Evolutionary conservation across 2,329 filamentous ascomycete genomes (phyloP), one percentile per base, ranked within the genome.

Genomic region (Cordyceps tenuipes): DNA sequence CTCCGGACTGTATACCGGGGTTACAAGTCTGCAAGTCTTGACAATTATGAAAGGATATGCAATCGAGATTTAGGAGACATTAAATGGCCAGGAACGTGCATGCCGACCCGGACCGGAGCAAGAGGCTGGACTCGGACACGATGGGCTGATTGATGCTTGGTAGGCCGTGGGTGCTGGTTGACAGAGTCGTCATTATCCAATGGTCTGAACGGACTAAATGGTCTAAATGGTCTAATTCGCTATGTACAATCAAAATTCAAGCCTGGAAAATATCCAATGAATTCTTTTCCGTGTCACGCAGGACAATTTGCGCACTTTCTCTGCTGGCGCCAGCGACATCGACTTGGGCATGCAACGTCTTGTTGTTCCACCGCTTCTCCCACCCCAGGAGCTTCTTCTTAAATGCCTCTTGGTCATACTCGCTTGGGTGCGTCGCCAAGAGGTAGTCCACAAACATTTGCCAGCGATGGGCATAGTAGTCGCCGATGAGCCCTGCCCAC

Each of bases 391-490:
- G 51, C 34, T 43, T 29, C 51, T 55, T 50, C 19, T 50, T 49
- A 4, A 60, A 55, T 31, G 23, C 44, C 29, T 59, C 50, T 9
- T 61, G 51, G 17, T 46, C 31, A 13, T 62, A 58, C 23, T 46
- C 46, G 8, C 26, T 26, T 9, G 49, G 47, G 9, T 13, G 15
- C 26, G 62, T 61, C 51, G 56, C 57, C 13, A 59, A 41, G 54
- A 76, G 63, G 63, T 76, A 78, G 15, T 72, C 64, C 9, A 76
- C 62, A 63, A 79, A 79, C 26, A 71, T 72, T 53, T 70, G 57
- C 77, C 77, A 80, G 8, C 77, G 66, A 15, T 72, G 73, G 6
- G 72, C 49, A 63, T 79, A 79, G 66, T 80, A 81, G 1, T 66
- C 66, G 0, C 68, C 68, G 1, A 79, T 71, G 0, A 81, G 67